Conservation (phyloP, 2,329 filamentous ascomycete genomes). For the Knufia petricola region DNA sequence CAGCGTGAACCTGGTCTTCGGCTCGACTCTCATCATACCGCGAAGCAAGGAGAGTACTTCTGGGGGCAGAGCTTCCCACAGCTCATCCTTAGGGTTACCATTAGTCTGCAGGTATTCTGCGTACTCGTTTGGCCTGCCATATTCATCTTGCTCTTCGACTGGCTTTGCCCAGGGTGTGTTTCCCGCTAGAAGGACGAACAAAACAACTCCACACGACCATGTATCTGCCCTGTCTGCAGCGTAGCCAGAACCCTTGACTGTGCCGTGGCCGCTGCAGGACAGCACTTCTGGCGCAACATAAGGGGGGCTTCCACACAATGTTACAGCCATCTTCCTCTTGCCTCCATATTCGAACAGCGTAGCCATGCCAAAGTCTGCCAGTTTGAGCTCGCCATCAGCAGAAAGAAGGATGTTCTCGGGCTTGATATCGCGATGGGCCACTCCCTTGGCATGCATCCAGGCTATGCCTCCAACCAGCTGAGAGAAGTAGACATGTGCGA, state of each 20-base stretch:
- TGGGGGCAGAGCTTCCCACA: slow-evolving; percentile 71
- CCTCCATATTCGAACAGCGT: slow-evolving; percentile 88
- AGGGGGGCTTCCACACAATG: slow-evolving; percentile 88
- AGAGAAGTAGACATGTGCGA: slow-evolving; percentile 92
- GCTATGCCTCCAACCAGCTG: slow-evolving; percentile 83
- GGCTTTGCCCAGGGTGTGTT: slow-evolving; percentile 98
- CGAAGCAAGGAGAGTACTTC: slow-evolving; percentile 72
- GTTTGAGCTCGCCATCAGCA: slow-evolving; percentile 73
- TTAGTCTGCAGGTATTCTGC: slow-evolving; percentile 72
- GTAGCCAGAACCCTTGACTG: slow-evolving; percentile 37
- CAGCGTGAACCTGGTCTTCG: slow-evolving; percentile 68
- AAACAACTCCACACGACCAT: slow-evolving; percentile 96
- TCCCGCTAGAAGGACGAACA: slow-evolving; percentile 88
- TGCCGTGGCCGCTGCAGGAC: slow-evolving; percentile 42
- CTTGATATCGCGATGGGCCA: slow-evolving; percentile 84
- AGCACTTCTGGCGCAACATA: slow-evolving; percentile 95
- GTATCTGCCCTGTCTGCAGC: slow-evolving; percentile 74
- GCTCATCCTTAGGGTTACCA: slow-evolving; percentile 71
- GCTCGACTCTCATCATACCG: slow-evolving; percentile 83
- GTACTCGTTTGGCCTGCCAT: slow-evolving; percentile 54
- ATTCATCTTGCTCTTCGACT: slow-evolving; percentile 57
- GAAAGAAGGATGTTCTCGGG: slow-evolving; percentile 93
- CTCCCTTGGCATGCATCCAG: slow-evolving; percentile 93
- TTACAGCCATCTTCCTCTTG: slow-evolving; percentile 68
- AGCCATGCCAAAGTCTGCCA: slow-evolving; percentile 93